phyloP scores from a whole-genome alignment of 2,329 filamentous ascomycete genomes.

The Orbilia quercus region DNA sequence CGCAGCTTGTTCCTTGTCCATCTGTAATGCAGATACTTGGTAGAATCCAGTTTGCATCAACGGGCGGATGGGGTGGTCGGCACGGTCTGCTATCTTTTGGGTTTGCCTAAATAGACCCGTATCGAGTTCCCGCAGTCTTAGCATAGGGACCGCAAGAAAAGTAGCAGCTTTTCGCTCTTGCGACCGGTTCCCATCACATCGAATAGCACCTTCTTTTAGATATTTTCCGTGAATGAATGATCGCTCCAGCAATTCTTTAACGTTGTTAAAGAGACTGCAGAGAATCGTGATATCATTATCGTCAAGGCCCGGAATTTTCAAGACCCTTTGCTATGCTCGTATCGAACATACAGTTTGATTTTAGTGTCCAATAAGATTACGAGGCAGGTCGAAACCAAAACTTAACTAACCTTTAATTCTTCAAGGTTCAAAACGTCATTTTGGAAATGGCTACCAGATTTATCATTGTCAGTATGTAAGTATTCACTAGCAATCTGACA shows the following conservation, averaged over 20 bases:
- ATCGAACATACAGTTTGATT: background rate
- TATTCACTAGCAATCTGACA: too few species aligned
- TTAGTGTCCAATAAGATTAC: background rate
- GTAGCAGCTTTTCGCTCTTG: constrained; percentile 8
- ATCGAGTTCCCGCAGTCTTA: constrained; percentile 30
- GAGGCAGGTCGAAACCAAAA: too few species aligned
- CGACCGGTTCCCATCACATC: constrained; percentile 32
- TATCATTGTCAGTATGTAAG: background rate
- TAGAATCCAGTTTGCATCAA: constrained; percentile 33
- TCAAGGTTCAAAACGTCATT: constrained; percentile 29
- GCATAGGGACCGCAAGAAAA: constrained; percentile 23
- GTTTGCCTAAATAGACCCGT: background rate
- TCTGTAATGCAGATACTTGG: constrained; percentile 18
- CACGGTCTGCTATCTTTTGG: constrained; percentile 17
- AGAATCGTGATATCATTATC: constrained; percentile 30
- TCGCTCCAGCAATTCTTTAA: constrained; percentile 21
- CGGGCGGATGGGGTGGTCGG: constrained; percentile 19
- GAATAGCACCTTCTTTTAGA: constrained; percentile 25
- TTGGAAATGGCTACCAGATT: constrained; percentile 26
- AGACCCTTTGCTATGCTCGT: constrained; percentile 20
- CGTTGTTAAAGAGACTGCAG: constrained; percentile 36
- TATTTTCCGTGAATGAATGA: constrained; percentile 39
- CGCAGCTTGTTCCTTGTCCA: constrained; percentile 29
- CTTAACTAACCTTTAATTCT: constrained; percentile 37
- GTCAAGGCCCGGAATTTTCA: constrained; percentile 18